A percentile compares a stretch with the other conserved stretches of the same genome.
Conservation (phyloP, 2,329 filamentous ascomycete species). For the Oidium heveae region DNA sequence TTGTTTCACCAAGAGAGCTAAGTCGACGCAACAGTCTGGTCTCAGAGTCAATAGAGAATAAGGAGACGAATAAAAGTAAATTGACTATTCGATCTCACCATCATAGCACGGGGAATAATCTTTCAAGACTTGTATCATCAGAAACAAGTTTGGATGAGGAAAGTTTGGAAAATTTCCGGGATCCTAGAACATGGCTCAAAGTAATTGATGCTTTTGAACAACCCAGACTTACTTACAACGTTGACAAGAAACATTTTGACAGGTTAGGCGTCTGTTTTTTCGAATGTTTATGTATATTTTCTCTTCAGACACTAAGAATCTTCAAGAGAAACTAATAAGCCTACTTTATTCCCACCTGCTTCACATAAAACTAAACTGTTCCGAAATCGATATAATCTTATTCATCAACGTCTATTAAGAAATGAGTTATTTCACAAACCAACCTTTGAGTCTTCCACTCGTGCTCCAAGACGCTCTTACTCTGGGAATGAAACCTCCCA, state of each 20-base stretch:
- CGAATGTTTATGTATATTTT: no score
- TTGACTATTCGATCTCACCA: conserved; percentile 24
- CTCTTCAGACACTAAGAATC: conserved; percentile 2
- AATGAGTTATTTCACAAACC: conserved; percentile 85
- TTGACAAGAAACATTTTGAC: conserved; percentile 75
- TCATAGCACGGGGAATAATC: conserved; percentile 27
- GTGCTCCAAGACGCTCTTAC: conserved; percentile 29
- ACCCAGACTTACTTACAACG: conserved; percentile 53
- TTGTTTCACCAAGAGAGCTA: conserved; percentile 28
- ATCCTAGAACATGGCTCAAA: conserved; percentile 63
- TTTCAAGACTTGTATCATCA: conserved; percentile 38
- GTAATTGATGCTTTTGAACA: conserved; percentile 68
- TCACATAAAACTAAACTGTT: conserved; percentile 68
- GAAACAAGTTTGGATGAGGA: conserved; percentile 27
- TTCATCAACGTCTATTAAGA: conserved; percentile 73
- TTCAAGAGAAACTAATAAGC: conserved; percentile 30
- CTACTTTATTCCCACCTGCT: conserved; percentile 49
- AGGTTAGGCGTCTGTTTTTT: conserved; percentile 23
- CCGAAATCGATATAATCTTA: conserved; percentile 71
- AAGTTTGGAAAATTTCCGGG: conserved; percentile 28
- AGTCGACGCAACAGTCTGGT: conserved; percentile 38
- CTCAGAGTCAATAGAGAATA: conserved; percentile 28
- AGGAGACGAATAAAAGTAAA: conserved; percentile 27
- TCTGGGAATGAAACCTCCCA: conserved; percentile 26
- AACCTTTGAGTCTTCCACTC: conserved; percentile 35